Base-by-base conservation (phyloP, 805 yeast genomes). In the Metahyphopichia silvanorum region DNA sequence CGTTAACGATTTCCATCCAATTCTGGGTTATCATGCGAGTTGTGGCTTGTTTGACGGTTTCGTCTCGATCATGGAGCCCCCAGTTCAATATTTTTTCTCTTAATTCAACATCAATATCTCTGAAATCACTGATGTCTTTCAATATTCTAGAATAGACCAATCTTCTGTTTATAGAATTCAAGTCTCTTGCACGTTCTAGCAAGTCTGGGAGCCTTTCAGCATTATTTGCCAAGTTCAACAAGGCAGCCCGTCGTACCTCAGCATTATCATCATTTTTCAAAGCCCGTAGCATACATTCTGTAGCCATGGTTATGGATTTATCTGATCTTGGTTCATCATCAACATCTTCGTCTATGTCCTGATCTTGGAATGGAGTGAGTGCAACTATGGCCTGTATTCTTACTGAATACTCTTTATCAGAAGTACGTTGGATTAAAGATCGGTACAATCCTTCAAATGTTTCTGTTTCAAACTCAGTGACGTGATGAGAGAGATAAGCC, bases 51-150 rank as follows among this genome's bases (percentile, higher is more conserved):
- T 77, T 65, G 1, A 93, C 97, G 5, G 67, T 44, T 4, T 70
- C 77, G 42, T 89, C 96, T 43, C 97, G 75, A 57, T 91, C 98
- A 40, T 77, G 78, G 31, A 91, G 67, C 3, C 98, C 98, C 87
- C 95, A 85, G 26, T 71, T 67, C 14, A 93, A 65, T 16, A 93
- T 54, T 34, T 74, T 71, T 36, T 84, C 91, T 25, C 96, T 64
- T 20, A 74, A 65, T 6, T 64, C 63, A 30, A 74, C 64, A 20
- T 70, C 73, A 7, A 86, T 62, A 7, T 62, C 49, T 34, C 65
- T 45, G 41, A 81, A 74, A 40, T 77, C 83, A 4, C 83, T 84
- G 44, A 87, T 63, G 19, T 77, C 81, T 37, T 79, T 79, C 32
- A 87, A 57, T 2, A 84, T 66, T 38, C 83, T 71, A 1, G 89